A percentile compares a stretch with the other conserved stretches of the same genome.
Conservation (phyloP, 1,139 yeast genomes). For the Taphrina pruni region DNA sequence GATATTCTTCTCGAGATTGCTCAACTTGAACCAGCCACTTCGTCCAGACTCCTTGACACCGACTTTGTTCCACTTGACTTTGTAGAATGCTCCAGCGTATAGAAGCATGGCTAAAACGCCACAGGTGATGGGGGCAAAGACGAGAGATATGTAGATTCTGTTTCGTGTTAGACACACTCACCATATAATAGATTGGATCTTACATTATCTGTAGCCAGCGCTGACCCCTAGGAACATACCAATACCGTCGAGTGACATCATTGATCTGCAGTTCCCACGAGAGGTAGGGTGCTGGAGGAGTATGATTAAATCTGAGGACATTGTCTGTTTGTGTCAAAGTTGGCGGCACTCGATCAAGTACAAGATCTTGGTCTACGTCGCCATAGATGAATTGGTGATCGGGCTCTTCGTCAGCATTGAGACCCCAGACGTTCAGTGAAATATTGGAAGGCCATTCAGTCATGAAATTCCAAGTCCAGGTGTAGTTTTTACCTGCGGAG, state of each 20-base stretch:
- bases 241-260: conserved; percentile 36
- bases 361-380: conserved; percentile 37
- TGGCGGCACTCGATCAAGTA: conserved; percentile 42
- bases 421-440: conserved; percentile 40
- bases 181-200: not conserved
- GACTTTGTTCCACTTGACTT: conserved; percentile 32
- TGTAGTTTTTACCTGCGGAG: conserved; percentile 23
- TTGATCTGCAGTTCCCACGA: conserved; percentile 37
- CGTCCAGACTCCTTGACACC: conserved; percentile 15
- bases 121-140: conserved; percentile 26
- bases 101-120: conserved; percentile 31
- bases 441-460: conserved; percentile 33
- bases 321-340: conserved; percentile 32
- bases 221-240: conserved; percentile 36
- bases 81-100: conserved; percentile 33
- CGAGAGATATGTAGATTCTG: conserved; percentile 14
- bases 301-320: conserved; percentile 20
- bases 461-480: conserved; percentile 36
- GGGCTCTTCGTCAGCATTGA: conserved; percentile 41
- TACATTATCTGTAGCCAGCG: conserved; percentile 40
- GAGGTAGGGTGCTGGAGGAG: conserved; percentile 41
- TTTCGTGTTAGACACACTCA: too few relatives aligned
- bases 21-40: conserved; percentile 21
- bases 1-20: conserved; percentile 7
- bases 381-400: conserved; percentile 41